Evolutionary conservation across 2,329 filamentous ascomycete species (phyloP).

Genomic region (Botrytis porri): DNA sequence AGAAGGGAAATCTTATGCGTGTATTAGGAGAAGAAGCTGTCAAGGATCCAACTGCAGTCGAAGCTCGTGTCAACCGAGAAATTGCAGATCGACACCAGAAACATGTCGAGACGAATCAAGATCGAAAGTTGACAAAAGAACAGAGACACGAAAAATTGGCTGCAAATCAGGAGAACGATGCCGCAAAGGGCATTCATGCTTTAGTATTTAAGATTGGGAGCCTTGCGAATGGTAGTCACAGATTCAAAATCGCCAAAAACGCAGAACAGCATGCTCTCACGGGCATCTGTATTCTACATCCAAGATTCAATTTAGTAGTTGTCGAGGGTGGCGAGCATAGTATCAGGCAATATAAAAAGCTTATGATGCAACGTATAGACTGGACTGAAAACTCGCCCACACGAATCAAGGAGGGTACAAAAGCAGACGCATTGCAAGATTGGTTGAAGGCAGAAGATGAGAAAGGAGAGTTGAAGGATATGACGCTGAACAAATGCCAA

Average conservation of each 20-base stretch:
- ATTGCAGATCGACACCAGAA: constrained; percentile 81
- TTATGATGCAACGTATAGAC: constrained; percentile 90
- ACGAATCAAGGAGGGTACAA: constrained; percentile 58
- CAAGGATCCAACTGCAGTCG: constrained; percentile 95
- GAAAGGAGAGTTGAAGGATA: constrained; percentile 73
- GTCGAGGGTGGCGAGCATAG: constrained; percentile 87
- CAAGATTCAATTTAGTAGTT: constrained; percentile 82
- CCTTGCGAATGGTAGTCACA: constrained; percentile 87
- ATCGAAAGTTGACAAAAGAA: constrained; percentile 84
- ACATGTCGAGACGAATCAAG: constrained; percentile 77
- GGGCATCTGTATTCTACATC: constrained; percentile 88
- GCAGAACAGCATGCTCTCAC: constrained; percentile 85
- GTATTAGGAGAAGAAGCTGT: constrained; percentile 84
- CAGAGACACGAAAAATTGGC: constrained; percentile 80
- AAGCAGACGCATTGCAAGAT: constrained; percentile 59
- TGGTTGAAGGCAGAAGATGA: constrained; percentile 83
- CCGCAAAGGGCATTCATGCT: constrained; percentile 78
- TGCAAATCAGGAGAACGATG: constrained; percentile 81
- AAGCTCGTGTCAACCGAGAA: constrained; percentile 88
- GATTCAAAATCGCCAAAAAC: constrained; percentile 90
- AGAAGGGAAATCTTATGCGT: constrained; percentile 96
- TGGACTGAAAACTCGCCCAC: constrained; percentile 88
- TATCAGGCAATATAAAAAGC: constrained; percentile 81
- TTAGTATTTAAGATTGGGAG: constrained; percentile 87
- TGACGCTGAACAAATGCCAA: constrained; percentile 76